Base-by-base conservation (phyloP, 1,139 yeast genomes). In the Blastobotrys illinoisensis region DNA sequence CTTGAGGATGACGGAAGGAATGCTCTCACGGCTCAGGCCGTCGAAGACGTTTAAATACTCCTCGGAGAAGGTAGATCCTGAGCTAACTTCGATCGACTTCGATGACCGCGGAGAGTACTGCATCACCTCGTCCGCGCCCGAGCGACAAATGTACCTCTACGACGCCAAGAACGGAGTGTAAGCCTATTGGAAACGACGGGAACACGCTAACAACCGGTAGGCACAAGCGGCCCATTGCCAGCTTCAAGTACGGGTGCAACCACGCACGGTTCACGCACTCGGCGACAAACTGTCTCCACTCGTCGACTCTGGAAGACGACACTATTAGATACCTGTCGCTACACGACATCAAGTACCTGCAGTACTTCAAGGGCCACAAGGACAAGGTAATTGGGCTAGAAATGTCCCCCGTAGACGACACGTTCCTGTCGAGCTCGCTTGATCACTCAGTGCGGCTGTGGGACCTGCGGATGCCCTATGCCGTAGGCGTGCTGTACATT, bases 181-280 rank as follows among this genome's bases (percentile, higher is more conserved):
- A 16, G 48, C 32, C 16, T 18, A 21, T 49, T 20, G 18, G 9
- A 19, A 20, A n/a, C 5, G 5, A 24, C 13, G 14, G 46, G 9
- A 16, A 14, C 24, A 18, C 19, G 24, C 3, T 9, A 21, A 24
- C 3, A 20, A 21, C 18, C 9, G 5, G 13, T 24, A 58, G 61
- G 44, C 71, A 66, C 53, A 62, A 59, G 32, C 64, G 67, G 53
- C 83, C 89, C 5, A 79, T 88, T 5, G 86, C 82, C 60, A 85
- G 95, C 21, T 93, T 89, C 71, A 93, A 93, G 67, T 93, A 93
- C 64, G 99, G 99, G 0, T 89, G 91, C 55, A 90, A 88, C 65
- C 72, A 88, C 46, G 97, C 97, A 1, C 77, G 83, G 50, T 93
- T 93, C 69, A 85, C 97, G 0, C 96, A 89, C 64, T 78, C 80